phyloP scores from a whole-genome alignment of 495 filamentous ascomycete genomes.

The Lasiosphaeris hirsuta region DNA sequence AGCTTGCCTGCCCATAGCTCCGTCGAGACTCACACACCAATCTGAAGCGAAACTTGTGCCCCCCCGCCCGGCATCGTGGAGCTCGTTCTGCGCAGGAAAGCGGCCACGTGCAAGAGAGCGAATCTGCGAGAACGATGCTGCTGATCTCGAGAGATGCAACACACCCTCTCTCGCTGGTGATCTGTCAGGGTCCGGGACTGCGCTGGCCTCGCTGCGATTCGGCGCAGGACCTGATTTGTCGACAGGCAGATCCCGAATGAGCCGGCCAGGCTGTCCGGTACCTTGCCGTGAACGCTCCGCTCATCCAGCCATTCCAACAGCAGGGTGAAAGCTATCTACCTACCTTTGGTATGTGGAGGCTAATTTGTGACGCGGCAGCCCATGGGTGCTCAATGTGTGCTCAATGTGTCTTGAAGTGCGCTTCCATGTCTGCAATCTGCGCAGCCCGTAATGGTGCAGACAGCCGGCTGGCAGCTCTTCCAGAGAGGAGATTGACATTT shows the following conservation, averaged over 20 bases:
- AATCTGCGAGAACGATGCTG: background rate
- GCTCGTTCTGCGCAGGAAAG: background rate
- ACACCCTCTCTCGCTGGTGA: background rate
- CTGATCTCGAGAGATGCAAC: too few relatives aligned
- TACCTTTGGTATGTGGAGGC: background rate
- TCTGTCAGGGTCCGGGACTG: background rate
- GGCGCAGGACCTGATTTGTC: background rate
- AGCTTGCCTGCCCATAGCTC: background rate
- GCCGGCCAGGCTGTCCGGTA: background rate
- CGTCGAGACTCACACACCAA: background rate
- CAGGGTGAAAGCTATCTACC: background rate
- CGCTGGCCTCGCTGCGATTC: too few relatives aligned
- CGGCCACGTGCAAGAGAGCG: background rate
- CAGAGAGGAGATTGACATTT: background rate
- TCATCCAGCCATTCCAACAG: background rate
- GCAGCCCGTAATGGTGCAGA: background rate
- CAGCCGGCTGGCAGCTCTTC: background rate
- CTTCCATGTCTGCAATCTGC: background rate
- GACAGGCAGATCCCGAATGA: slow-evolving; percentile 7
- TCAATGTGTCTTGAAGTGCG: too few relatives aligned
- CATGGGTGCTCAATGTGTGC: too few relatives aligned
- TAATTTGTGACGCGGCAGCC: background rate
- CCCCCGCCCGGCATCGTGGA: too few relatives aligned
- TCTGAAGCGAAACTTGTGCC: too few relatives aligned
- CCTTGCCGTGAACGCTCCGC: background rate